Evolutionary conservation across 2,329 filamentous ascomycete genomes (phyloP).

Genomic region (Xylaria sp.): DNA sequence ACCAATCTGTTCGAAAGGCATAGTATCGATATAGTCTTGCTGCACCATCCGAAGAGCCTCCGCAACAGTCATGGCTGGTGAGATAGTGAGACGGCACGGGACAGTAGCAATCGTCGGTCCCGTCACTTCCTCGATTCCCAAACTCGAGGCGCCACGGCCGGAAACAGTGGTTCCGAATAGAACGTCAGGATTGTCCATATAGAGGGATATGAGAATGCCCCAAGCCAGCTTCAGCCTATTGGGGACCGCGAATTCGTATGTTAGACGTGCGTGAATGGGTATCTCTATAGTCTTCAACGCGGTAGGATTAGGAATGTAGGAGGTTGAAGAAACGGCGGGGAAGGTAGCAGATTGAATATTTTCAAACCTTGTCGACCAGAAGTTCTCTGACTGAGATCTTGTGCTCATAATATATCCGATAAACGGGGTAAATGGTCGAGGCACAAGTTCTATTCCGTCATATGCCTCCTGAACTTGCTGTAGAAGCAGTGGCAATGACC

Average conservation of each 20-base stretch:
- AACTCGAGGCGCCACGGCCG: slow-evolving; percentile 8
- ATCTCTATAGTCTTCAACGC: slow-evolving; percentile 5
- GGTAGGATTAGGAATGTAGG: slow-evolving; percentile 4
- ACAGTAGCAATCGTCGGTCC: slow-evolving; percentile 21
- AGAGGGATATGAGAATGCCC: slow-evolving; percentile 12
- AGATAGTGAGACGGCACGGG: background rate
- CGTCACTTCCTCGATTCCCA: slow-evolving; percentile 12
- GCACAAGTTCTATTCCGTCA: background rate
- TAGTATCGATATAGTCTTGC: background rate
- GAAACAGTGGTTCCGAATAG: slow-evolving; percentile 16
- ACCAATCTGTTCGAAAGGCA: slow-evolving; percentile 15
- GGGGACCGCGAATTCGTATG: slow-evolving; percentile 1
- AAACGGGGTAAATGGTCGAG: slow-evolving; percentile 7
- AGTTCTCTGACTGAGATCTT: background rate
- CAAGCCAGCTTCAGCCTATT: slow-evolving; percentile 17
- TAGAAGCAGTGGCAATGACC: slow-evolving; percentile 10
- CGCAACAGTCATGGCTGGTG: background rate
- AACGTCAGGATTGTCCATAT: slow-evolving; percentile 4
- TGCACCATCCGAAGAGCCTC: background rate
- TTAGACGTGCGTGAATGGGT: background rate
- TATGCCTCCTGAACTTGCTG: slow-evolving; percentile 9
- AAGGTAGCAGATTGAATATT: slow-evolving; percentile 8
- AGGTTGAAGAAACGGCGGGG: background rate
- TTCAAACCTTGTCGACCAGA: background rate
- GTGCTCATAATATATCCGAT: slow-evolving; percentile 7